These are phyloP conservation scores for Nigrospora oryzae DNA, from an alignment of 2,329 filamentous ascomycete genomes.

Conservation along the genomic window DNA sequence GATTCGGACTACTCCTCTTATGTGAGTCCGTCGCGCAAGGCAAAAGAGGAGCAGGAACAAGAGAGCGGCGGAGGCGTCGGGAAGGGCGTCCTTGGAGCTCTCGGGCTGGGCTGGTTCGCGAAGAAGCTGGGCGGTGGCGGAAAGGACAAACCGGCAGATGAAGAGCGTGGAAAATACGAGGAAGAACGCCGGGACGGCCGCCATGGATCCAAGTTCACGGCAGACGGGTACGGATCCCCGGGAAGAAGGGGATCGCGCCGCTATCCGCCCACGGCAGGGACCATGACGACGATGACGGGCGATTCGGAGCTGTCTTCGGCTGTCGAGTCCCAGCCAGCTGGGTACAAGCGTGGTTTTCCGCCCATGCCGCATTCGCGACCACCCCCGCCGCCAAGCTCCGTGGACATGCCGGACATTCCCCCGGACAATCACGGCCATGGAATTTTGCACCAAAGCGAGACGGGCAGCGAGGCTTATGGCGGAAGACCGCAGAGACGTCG, in stretches of 20 bases:
- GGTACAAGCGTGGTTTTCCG: conserved; percentile 19
- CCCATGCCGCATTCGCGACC: conserved; percentile 22
- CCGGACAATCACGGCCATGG: conserved; percentile 43
- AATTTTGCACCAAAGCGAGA: conserved; percentile 24
- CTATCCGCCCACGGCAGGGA: conserved; percentile 15
- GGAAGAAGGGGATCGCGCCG: conserved; percentile 28
- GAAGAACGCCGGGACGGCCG: conserved; percentile 49
- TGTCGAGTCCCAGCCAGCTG: conserved; percentile 27
- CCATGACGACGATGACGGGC: conserved; percentile 17
- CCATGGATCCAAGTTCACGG: conserved; percentile 57
- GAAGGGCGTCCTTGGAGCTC: conserved; percentile 49
- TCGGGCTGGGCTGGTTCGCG: conserved; percentile 62
- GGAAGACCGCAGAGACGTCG: conserved; percentile 30
- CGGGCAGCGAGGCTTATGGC: conserved; percentile 34
- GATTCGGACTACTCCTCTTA: conserved; percentile 53
- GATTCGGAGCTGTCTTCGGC: conserved; percentile 25
- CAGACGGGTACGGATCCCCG: conserved; percentile 52
- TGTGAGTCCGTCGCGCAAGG: conserved; percentile 53
- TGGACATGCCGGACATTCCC: conserved; percentile 47
- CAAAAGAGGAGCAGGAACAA: conserved; percentile 28
- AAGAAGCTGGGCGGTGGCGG: conserved; percentile 56
- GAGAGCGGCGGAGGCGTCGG: conserved; percentile 32
- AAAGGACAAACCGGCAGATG: conserved; percentile 40
- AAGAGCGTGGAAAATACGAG: conserved; percentile 36
- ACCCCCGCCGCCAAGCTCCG: conserved; percentile 9